Evolutionary conservation across 805 yeast species (phyloP).

Genomic region (Pichia eremophila): DNA sequence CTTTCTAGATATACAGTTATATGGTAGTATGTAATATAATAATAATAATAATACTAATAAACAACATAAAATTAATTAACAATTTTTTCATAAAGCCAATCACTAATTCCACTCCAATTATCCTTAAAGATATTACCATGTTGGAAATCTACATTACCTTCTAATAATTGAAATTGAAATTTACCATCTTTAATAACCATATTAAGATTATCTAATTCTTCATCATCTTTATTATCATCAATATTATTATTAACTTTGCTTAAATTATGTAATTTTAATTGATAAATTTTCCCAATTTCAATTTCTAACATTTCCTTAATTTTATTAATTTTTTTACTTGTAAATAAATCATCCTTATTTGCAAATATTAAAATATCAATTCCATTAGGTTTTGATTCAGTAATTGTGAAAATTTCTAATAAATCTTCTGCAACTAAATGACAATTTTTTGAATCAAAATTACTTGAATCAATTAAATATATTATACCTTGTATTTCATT

Average conservation of each 20-base stretch:
- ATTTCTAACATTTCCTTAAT: conserved; percentile 50
- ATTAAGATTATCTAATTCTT: conserved; percentile 28
- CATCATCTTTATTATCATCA: conserved; percentile 14
- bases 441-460: conserved; percentile 40
- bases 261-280: conserved; percentile 35
- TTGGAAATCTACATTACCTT: conserved; percentile 60
- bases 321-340: conserved; percentile 61
- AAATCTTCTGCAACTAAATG: conserved; percentile 49
- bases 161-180: conserved; percentile 61
- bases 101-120: conserved; percentile 51
- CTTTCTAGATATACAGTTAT: too few species aligned
- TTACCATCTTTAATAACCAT: conserved; percentile 33
- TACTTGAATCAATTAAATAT: conserved; percentile 67
- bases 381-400: conserved; percentile 60
- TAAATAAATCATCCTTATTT: conserved; percentile 80
- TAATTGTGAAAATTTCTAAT: conserved; percentile 46
- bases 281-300: conserved; percentile 52
- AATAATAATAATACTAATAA: too few species aligned
- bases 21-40: too few species aligned
- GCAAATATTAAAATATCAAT: conserved; percentile 70
- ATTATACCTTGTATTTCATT: conserved; percentile 54
- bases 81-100: conserved; percentile 72
- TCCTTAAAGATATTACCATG: conserved; percentile 62
- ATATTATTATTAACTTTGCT: conserved; percentile 35
- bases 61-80: too few species aligned